phyloP scores from a whole-genome alignment of 2,329 filamentous ascomycete genomes.

The Exophiala lecanii-corni region DNA sequence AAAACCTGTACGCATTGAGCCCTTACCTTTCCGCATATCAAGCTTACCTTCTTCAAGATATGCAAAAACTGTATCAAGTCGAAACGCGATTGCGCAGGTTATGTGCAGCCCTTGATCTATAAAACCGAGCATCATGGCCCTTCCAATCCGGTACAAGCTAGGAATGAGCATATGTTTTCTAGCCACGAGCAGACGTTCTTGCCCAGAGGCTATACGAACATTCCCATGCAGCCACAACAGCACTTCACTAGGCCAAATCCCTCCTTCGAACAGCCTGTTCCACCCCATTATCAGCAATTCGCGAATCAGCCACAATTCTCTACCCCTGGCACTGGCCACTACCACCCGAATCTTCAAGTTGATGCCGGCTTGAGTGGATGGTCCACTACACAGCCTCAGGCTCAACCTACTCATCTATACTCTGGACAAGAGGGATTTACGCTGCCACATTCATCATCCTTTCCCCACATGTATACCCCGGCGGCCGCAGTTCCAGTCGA shows the following conservation, averaged over 20 bases:
- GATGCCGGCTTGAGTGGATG: no score
- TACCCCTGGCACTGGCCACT: no score
- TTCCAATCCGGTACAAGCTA: background rate
- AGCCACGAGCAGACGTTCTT: constrained; percentile 5
- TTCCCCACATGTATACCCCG: background rate
- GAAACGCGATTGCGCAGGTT: constrained; percentile 39
- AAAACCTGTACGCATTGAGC: constrained; percentile 33
- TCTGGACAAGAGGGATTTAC: no score
- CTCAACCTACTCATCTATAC: no score
- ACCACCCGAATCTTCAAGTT: no score
- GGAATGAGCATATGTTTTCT: constrained; percentile 3
- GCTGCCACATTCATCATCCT: no score
- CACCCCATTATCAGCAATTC: no score
- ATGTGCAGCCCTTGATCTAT: constrained; percentile 21
- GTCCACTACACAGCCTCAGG: no score
- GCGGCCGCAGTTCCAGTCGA: background rate
- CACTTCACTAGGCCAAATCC: background rate
- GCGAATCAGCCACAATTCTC: no score
- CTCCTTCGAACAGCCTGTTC: background rate
- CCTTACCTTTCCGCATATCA: background rate
- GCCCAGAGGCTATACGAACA: constrained; percentile 3
- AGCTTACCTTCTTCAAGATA: constrained; percentile 12
- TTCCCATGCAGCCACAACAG: constrained; percentile 5
- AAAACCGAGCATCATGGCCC: constrained; percentile 17
- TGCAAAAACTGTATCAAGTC: constrained; percentile 45